Percentiles rank a stretch among this genome's conserved stretches.
These are phyloP conservation scores for Pseudogymnoascus sp. DNA, from an alignment of 2,329 filamentous ascomycete species.

Conservation along the genomic window DNA sequence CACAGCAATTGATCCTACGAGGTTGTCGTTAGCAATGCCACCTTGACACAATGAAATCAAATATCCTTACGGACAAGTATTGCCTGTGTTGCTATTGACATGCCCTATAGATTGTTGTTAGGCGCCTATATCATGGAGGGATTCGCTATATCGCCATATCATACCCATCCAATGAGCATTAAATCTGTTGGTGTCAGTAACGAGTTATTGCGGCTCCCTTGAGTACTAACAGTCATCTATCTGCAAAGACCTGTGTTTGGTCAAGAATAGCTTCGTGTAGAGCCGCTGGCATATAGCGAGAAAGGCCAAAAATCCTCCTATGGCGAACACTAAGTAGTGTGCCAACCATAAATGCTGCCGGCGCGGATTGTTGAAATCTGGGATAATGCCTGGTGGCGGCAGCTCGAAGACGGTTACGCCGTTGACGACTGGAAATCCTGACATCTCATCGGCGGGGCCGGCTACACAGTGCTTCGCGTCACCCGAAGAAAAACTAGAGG, in stretches of 20 bases:
- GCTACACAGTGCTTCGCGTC: background rate
- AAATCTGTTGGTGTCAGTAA: constrained; percentile 1
- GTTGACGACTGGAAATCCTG: constrained; percentile 9
- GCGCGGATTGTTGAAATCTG: constrained; percentile 13
- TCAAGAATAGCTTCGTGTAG: constrained; percentile 14
- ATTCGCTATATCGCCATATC: background rate
- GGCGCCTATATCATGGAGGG: background rate
- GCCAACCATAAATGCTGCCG: constrained; percentile 5
- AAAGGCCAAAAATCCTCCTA: constrained; percentile 13
- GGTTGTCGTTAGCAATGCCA: background rate
- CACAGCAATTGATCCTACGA: background rate
- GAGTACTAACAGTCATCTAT: constrained; percentile 15
- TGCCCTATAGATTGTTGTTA: background rate
- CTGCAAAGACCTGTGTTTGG: constrained; percentile 8
- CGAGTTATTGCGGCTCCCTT: background rate
- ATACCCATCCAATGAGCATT: constrained; percentile 10
- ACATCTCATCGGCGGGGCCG: background rate
- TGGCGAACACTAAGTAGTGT: constrained; percentile 12
- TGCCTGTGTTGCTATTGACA: constrained; percentile 9
- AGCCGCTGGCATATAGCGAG: constrained; percentile 13
- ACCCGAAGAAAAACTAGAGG: background rate
- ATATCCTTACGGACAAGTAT: constrained; percentile 4
- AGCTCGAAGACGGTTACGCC: constrained; percentile 6
- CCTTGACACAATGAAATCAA: background rate
- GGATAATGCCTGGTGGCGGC: constrained; percentile 12